A percentile compares a stretch with the other conserved stretches of the same genome.
These are phyloP conservation scores for Passalora sequoiae DNA, from an alignment of 2,329 filamentous ascomycete genomes.

Conservation along the genomic window DNA sequence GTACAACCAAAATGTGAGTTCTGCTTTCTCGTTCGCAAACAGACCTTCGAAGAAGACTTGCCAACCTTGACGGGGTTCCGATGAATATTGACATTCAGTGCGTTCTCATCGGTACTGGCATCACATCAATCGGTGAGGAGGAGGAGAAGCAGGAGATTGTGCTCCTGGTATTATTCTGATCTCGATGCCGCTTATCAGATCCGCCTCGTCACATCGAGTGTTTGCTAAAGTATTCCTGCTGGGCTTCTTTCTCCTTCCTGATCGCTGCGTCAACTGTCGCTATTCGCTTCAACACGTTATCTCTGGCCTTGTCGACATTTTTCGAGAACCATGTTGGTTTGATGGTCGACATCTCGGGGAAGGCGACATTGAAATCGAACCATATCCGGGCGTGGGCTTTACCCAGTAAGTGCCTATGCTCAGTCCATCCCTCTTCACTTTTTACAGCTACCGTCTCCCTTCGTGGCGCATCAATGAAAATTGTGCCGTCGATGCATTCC, in stretches of 20 bases:
- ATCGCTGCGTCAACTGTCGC: background rate
- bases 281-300: background rate
- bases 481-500: constrained; percentile 2
- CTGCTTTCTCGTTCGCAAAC: background rate
- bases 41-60: no score
- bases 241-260: background rate
- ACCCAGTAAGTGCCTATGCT: background rate
- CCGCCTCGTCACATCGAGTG: background rate
- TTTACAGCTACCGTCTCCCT: background rate
- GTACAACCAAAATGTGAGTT: background rate
- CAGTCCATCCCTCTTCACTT: background rate
- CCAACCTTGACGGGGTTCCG: no score
- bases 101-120: background rate
- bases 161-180: no score
- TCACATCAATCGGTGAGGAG: no score
- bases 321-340: background rate
- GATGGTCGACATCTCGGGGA: no score
- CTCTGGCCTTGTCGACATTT: constrained; percentile 1
- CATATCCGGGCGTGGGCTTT: background rate
- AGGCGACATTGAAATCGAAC: background rate
- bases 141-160: no score
- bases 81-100: background rate
- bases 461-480: background rate
- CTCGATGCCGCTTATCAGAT: no score
- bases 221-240: background rate